These are phyloP conservation scores for Echium plantagineum DNA, from an alignment of 257 asterid genomes.

Conservation along the genomic window DNA sequence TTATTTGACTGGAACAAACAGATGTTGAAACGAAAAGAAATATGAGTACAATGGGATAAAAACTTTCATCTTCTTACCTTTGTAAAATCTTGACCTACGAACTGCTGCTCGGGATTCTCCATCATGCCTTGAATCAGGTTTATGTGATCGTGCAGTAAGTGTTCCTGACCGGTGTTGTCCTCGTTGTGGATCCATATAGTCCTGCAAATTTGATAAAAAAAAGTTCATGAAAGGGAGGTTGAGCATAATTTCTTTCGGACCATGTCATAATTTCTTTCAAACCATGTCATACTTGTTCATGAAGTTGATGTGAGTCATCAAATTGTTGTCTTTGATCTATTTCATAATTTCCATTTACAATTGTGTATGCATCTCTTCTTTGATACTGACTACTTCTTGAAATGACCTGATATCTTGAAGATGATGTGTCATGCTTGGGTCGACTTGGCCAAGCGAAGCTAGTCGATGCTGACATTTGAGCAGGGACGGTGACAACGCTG, in stretches of 20 bases:
- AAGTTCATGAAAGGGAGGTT: no score
- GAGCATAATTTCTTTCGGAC: neutral
- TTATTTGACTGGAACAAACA: neutral
- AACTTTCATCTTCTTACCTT: slow-evolving; percentile 25
- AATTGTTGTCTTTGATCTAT: slow-evolving; percentile 16
- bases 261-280: no score
- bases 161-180: slow-evolving; percentile 49
- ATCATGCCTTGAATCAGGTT: slow-evolving; percentile 18
- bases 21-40: neutral
- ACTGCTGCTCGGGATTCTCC: slow-evolving; percentile 22
- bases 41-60: no score
- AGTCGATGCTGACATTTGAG: slow-evolving; percentile 33
- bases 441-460: slow-evolving; percentile 42
- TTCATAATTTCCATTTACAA: slow-evolving; percentile 14
- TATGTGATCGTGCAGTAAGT: slow-evolving; percentile 24
- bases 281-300: no score
- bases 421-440: slow-evolving; percentile 35
- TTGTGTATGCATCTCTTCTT: slow-evolving; percentile 17
- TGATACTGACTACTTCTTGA: slow-evolving; percentile 26
- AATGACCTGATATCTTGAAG: slow-evolving; percentile 25
- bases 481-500: slow-evolving; percentile 48
- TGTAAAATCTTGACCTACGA: slow-evolving; percentile 55
- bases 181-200: slow-evolving; percentile 21
- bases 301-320: slow-evolving; percentile 4
- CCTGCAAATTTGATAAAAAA: slow-evolving; percentile 22